Conservation (phyloP, 2,329 filamentous ascomycete species). For the Hypoxylon sp. region DNA sequence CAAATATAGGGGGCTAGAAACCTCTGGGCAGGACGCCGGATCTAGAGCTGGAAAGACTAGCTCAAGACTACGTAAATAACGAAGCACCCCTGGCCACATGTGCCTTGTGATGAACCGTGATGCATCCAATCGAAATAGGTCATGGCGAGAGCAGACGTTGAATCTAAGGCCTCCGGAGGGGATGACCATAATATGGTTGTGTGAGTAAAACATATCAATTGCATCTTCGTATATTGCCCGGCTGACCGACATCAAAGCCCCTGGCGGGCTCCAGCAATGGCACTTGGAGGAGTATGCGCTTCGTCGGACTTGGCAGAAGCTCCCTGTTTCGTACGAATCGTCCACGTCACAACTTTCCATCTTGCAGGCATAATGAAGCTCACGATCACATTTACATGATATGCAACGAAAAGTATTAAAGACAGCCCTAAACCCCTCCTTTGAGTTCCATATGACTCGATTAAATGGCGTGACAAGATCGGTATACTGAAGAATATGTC, state of each 20-base stretch:
- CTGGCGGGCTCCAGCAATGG: conserved; percentile 28
- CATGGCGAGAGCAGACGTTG: conserved; percentile 16
- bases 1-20: conserved; percentile 10
- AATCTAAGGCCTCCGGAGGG: conserved; percentile 12
- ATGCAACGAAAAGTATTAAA: neutral
- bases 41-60: conserved; percentile 29
- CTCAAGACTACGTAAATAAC: conserved; percentile 26
- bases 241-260: conserved; percentile 15
- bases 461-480: conserved; percentile 27
- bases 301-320: conserved; percentile 10
- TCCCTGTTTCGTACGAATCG: neutral
- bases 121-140: conserved; percentile 27
- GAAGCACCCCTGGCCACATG: conserved; percentile 39
- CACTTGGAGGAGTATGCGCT: conserved; percentile 33
- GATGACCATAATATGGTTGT: neutral
- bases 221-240: neutral
- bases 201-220: neutral
- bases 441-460: conserved; percentile 20
- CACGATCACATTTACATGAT: neutral
- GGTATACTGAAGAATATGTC: conserved; percentile 23
- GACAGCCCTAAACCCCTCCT: conserved; percentile 22
- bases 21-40: neutral
- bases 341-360: neutral
- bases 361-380: neutral
- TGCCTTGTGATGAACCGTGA: conserved; percentile 38